Conservation (phyloP, 2,329 filamentous ascomycete genomes). For the Xylariaceae sp. region DNA sequence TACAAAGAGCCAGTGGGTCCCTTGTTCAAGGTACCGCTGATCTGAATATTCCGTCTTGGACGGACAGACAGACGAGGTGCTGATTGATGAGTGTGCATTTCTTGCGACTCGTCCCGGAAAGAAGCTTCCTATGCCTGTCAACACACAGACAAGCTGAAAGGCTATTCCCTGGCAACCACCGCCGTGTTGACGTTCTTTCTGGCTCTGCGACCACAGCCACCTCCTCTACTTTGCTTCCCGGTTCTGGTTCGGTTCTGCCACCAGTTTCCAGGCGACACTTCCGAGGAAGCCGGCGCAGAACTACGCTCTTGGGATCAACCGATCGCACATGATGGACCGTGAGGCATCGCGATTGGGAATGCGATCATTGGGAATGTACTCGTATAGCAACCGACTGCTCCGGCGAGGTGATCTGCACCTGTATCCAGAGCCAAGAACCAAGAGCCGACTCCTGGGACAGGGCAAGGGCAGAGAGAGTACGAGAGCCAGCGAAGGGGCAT, state of each 20-base stretch:
- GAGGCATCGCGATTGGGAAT: background rate
- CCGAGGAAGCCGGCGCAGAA: conserved; percentile 4
- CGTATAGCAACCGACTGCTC: background rate
- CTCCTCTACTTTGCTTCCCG: background rate
- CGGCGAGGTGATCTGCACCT: conserved; percentile 9
- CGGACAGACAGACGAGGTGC: background rate
- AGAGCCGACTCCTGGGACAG: conserved; percentile 11
- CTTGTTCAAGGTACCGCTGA: conserved; percentile 4
- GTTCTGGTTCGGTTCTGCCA: background rate
- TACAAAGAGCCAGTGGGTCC: conserved; percentile 8
- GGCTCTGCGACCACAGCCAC: background rate
- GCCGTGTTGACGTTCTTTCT: background rate
- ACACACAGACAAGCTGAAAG: background rate
- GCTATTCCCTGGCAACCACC: background rate
- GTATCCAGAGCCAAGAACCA: background rate
- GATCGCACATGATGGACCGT: background rate
- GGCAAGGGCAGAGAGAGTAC: background rate
- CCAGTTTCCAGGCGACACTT: background rate
- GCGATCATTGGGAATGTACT: background rate
- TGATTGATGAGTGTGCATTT: conserved; percentile 6
- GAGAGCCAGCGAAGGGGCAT: conserved; percentile 1
- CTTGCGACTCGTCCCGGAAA: background rate
- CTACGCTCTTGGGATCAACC: background rate
- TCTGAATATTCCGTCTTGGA: background rate
- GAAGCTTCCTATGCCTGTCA: background rate